Conservation (phyloP, 805 yeast genomes). For the Sungouiozyma intestinalis region DNA sequence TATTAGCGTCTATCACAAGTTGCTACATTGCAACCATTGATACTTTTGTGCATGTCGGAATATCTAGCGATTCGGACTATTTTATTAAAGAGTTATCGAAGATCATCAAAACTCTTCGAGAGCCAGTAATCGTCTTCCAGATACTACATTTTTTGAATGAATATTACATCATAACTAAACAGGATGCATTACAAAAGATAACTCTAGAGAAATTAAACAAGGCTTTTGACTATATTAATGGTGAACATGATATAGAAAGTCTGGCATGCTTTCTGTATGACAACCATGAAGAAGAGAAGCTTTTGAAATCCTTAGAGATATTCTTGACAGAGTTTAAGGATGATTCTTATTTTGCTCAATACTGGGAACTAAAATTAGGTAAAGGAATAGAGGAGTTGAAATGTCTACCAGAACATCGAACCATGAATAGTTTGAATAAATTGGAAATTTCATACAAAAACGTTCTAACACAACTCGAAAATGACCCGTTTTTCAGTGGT, state of each 20-base stretch:
- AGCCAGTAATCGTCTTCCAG: conserved; percentile 19
- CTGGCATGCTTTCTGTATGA: conserved; percentile 12
- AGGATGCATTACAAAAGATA: conserved; percentile 4
- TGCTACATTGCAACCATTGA: conserved; percentile 34
- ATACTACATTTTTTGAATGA: conserved; percentile 11
- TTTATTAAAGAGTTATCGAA: conserved; percentile 41
- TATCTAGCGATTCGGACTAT: conserved; percentile 47
- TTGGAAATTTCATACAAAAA: conserved; percentile 23
- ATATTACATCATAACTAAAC: conserved; percentile 17
- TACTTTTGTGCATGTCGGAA: conserved; percentile 38
- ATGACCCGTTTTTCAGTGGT: conserved; percentile 41
- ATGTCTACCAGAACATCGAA: conserved; percentile 11
- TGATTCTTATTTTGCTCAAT: conserved; percentile 9
- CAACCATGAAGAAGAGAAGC: conserved; percentile 15
- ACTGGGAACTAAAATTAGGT: conserved; percentile 20
- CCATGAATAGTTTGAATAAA: conserved; percentile 24
- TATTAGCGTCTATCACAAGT: conserved; percentile 28
- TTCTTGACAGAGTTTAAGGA: conserved; percentile 9
- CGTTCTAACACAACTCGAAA: conserved; percentile 26
- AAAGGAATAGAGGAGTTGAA: conserved; percentile 6
- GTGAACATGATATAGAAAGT: conserved; percentile 18
- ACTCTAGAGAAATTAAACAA: conserved; percentile 12
- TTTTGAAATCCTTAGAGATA: conserved; percentile 12
- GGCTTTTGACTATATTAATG: conserved; percentile 19
- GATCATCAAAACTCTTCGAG: conserved; percentile 25